Evolutionary conservation across 1,139 yeast species (phyloP).

Genomic region (Casaregolazyma lundiana): DNA sequence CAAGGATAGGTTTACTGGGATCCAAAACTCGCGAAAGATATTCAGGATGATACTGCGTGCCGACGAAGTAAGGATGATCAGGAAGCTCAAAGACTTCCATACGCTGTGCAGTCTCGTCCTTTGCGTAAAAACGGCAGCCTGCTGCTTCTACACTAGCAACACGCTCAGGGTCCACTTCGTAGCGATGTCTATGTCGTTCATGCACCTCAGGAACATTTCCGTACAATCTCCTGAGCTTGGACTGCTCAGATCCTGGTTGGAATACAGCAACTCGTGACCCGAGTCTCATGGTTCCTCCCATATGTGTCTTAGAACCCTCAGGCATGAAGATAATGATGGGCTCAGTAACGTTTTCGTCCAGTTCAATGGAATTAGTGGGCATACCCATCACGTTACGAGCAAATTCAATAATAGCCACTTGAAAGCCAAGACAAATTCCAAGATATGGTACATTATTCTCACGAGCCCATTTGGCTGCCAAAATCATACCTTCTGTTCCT

Average conservation of each 20-base stretch:
- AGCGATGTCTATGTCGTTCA: constrained; percentile 98
- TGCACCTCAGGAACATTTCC: constrained; percentile 64
- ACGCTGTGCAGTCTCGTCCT: constrained; percentile 82
- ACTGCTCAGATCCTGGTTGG: constrained; percentile 62
- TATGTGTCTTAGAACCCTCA: constrained; percentile 88
- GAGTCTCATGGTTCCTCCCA: constrained; percentile 99
- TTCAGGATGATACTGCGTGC: constrained; percentile 98
- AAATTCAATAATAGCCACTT: constrained; percentile 92
- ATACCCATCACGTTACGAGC: constrained; percentile 76
- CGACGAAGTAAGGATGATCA: constrained; percentile 85
- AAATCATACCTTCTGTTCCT: constrained; percentile 97
- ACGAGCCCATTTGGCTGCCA: constrained; percentile 97
- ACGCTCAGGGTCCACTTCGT: constrained; percentile 88
- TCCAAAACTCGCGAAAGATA: constrained; percentile 92
- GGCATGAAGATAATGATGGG: constrained; percentile 97
- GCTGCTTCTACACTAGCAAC: constrained; percentile 63
- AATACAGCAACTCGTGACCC: constrained; percentile 90
- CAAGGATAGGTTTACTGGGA: constrained; percentile 95
- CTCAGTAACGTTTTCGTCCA: constrained; percentile 58
- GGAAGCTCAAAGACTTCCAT: constrained; percentile 88
- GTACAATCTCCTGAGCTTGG: constrained; percentile 73
- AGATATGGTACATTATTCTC: constrained; percentile 88
- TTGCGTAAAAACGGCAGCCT: constrained; percentile 88
- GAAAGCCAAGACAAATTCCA: constrained; percentile 97
- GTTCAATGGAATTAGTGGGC: constrained; percentile 79